phyloP scores from a whole-genome alignment of 495 filamentous ascomycete genomes.

The Hyphodiscus hymeniophilus region DNA sequence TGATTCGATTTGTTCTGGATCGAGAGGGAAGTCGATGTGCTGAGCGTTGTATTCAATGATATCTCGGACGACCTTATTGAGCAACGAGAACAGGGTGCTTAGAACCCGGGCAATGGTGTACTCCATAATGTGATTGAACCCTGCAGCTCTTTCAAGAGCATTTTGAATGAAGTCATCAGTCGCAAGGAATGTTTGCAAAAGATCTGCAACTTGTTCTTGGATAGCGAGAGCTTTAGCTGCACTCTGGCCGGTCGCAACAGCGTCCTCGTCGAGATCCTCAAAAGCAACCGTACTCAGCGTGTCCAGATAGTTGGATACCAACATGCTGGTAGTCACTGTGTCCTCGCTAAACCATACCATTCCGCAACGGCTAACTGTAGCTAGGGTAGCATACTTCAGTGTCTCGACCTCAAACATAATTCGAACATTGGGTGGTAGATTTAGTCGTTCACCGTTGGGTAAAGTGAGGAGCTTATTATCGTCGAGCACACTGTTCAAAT shows the following conservation, averaged over 20 bases:
- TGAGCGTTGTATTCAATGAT: constrained; percentile 93
- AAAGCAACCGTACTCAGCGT: constrained; percentile 72
- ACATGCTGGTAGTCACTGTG: constrained; percentile 86
- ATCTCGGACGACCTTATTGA: constrained; percentile 87
- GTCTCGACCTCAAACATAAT: constrained; percentile 99
- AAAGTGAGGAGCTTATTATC: constrained; percentile 97
- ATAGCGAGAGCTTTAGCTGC: constrained; percentile 66
- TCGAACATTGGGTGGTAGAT: constrained; percentile 85
- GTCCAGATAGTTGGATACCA: constrained; percentile 84
- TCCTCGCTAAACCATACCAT: constrained; percentile 99
- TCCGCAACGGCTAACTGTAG: constrained; percentile 96
- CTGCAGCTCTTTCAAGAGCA: constrained; percentile 65
- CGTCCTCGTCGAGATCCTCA: constrained; percentile 92
- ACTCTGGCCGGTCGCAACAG: constrained; percentile 68
- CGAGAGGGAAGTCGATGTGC: constrained; percentile 88
- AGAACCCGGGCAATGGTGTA: constrained; percentile 85
- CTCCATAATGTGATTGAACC: constrained; percentile 95
- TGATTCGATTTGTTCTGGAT: constrained; percentile 76
- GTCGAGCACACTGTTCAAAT: constrained; percentile 97
- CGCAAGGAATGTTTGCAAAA: constrained; percentile 67
- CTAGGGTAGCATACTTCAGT: constrained; percentile 94
- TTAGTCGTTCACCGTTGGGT: constrained; percentile 95
- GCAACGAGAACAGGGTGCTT: constrained; percentile 85
- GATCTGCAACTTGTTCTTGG: constrained; percentile 66
- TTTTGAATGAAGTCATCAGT: constrained; percentile 69